Evolutionary conservation across 352 stramenopile genomes (phyloP).

Genomic region (Globisporangium yorkense): DNA sequence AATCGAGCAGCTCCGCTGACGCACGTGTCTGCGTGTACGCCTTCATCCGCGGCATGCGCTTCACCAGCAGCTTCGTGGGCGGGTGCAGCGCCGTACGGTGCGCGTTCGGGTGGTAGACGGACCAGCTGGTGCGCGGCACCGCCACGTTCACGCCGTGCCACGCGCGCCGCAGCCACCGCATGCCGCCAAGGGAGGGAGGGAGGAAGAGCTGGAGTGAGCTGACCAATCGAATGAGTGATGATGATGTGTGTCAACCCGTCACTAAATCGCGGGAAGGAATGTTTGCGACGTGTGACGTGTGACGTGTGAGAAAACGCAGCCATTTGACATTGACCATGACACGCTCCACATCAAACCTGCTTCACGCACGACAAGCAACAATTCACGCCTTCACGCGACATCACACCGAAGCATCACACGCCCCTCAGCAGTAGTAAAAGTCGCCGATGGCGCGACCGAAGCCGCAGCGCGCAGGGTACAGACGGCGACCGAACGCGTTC

Average conservation of each 20-base stretch:
- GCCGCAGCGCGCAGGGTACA: conserved; percentile 16
- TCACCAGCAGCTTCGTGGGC: conserved; percentile 28
- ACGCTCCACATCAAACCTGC: no score
- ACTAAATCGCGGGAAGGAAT: neutral
- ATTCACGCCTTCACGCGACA: no score
- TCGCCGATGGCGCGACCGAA: conserved; percentile 13
- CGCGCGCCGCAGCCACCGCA: conserved; percentile 28
- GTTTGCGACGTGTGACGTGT: no score
- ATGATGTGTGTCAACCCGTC: neutral
- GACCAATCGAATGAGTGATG: neutral
- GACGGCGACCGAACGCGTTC: conserved; percentile 15
- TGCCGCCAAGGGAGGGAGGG: conserved; percentile 1
- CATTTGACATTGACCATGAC: no score
- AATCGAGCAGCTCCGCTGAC: no score
- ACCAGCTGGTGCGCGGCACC: conserved; percentile 42
- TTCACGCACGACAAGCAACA: no score
- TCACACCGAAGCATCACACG: no score
- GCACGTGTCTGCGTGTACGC: conserved; percentile 36
- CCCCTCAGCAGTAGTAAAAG: conserved; percentile 21
- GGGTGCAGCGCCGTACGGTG: conserved; percentile 23
- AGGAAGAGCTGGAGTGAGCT: neutral
- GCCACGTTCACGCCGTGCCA: conserved; percentile 7
- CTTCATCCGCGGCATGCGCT: conserved; percentile 26
- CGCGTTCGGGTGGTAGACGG: conserved; percentile 33
- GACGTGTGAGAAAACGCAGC: no score